Conservation (phyloP, 1,284 basidiomycete genomes). For the Sanguinoderma infundibulare region DNA sequence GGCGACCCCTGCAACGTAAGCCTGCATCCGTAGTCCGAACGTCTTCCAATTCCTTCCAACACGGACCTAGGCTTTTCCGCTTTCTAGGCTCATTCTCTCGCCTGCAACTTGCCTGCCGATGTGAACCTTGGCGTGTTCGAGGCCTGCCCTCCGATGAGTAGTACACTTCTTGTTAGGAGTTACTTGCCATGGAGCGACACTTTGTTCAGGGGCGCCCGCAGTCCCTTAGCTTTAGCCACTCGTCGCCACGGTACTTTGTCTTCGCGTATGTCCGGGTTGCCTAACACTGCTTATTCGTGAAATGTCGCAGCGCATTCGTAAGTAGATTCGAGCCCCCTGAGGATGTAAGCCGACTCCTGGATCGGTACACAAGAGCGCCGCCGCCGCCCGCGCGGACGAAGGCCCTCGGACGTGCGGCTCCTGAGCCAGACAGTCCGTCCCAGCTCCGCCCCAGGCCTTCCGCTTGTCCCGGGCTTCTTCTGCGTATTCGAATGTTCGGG, state of each 20-base stretch:
- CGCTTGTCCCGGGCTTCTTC: not conserved
- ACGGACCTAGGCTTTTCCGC: not conserved
- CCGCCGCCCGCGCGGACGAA: not conserved
- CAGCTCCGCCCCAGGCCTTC: not conserved
- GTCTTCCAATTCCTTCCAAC: not conserved
- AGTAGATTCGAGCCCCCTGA: not conserved
- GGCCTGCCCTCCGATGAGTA: not conserved
- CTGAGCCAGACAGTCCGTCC: not conserved
- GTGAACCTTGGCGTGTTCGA: not conserved
- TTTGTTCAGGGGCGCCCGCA: no score
- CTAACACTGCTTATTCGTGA: not conserved
- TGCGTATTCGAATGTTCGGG: not conserved
- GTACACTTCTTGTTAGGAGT: no score
- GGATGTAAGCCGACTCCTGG: not conserved
- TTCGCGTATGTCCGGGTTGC: not conserved
- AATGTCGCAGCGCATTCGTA: no score
- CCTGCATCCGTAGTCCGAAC: not conserved
- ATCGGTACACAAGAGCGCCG: no score
- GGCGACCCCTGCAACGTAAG: not conserved
- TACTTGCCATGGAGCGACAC: no score
- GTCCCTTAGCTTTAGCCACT: not conserved
- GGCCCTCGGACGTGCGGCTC: not conserved
- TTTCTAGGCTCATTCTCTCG: not conserved
- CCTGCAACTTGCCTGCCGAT: not conserved
- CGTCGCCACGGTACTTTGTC: not conserved